Base-by-base conservation (phyloP, 2,329 filamentous ascomycete species). In the Epicoccum nigrum region DNA sequence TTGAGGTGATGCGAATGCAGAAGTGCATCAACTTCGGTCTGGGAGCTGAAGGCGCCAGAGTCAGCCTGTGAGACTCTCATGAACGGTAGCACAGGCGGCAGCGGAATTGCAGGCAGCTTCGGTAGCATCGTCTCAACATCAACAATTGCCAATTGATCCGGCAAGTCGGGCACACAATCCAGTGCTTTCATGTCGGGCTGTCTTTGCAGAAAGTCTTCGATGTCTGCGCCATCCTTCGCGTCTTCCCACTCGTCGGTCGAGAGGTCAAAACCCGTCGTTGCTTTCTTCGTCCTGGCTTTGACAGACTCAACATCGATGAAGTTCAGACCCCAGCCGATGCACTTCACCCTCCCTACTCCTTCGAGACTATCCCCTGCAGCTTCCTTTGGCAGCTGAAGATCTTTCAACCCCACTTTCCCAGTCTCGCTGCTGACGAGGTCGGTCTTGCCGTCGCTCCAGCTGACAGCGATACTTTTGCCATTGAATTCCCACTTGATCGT, bases 371-470 rank as follows among this genome's bases (percentile, higher is more conserved):
- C 25, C 38, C 23, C 30, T 25, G 40, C 35, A 15, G 45, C 43
- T 15, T 37, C 33, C 21, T 43, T 15, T 7, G 60, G 62, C 32
- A 63, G 44, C 49, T 47, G 56, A 8, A 68, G 51, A 50, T 61
- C 73, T 64, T 88, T 84, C 70, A 94, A 88, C 16, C 92, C 85
- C 11, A 88, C 84, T 74, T 93, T 96, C 71, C 86, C 89, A 62
- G 85, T 92, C 70, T 94, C 91, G 17, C 91, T 76, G 54, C 88
- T 89, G 70, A 93, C 83, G 28, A 96, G 76, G 51, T 90, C 86
- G 16, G 94, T 84, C 6, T 83, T 83, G 21, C 89, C 89, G 76
- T 96, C 90, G 60, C 84, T 90, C 86, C 90, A 96, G 37, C 86
- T 90, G 12, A 94, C 84, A 12, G 91, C 91, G 46, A 97, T 81